Conservation (phyloP, 1,284 basidiomycete species). For the Trametes pubescens region DNA sequence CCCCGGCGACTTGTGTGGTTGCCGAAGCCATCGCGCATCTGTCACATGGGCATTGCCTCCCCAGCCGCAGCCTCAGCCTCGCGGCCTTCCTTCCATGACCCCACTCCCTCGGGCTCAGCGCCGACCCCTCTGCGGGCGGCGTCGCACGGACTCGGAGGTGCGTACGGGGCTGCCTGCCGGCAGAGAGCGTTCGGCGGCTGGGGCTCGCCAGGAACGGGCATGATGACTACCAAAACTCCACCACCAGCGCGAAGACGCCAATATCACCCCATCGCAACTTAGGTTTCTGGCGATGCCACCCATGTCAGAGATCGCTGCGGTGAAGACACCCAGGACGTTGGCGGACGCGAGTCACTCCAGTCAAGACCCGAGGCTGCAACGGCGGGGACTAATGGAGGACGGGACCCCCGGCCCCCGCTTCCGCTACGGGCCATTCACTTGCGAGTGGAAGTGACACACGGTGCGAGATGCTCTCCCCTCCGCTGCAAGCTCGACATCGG, state of each 20-base stretch:
- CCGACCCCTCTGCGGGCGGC: background rate
- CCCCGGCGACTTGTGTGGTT: slow-evolving; percentile 3
- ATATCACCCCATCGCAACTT: background rate
- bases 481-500: background rate
- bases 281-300: background rate
- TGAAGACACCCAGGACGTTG: background rate
- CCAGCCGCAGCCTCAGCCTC: slow-evolving; percentile 7
- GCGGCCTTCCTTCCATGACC: background rate
- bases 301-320: background rate
- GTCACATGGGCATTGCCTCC: slow-evolving; percentile 22
- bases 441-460: too few species aligned
- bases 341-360: background rate
- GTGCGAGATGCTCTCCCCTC: too few species aligned
- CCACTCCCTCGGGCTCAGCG: background rate
- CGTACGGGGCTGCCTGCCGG: background rate
- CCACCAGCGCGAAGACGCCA: background rate
- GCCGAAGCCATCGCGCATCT: slow-evolving; percentile 16
- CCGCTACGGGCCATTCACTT: too few species aligned
- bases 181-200: background rate
- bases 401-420: too few species aligned
- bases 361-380: background rate
- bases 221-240: background rate
- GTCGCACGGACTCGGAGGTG: background rate
- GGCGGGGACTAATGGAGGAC: too few species aligned
- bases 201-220: too few species aligned